Base-by-base conservation (phyloP, 345 rosid genomes). In the Syzygium jambos region DNA sequence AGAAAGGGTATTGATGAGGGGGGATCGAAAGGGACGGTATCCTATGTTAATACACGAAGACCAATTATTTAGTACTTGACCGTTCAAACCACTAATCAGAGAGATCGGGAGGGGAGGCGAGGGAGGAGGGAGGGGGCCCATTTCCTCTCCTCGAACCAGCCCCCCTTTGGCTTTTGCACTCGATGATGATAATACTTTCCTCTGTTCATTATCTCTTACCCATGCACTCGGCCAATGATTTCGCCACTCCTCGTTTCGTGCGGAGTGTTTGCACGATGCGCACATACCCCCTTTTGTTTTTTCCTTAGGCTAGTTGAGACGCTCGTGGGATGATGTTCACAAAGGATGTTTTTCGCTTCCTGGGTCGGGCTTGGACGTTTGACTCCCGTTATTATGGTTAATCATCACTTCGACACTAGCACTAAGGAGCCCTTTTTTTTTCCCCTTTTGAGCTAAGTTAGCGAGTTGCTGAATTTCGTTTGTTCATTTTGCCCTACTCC, bases 41-140 rank as follows among this genome's bases (percentile, higher is more conserved):
- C 86, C 86, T 56, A 87, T 84, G 86, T 84, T 63, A 59, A 82
- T 52, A 59, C 86, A 87, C 54, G 88, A 41, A 52, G 46, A 59
- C 83, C 88, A 84, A 87, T 87, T 82, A 87, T 87, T 87, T 61
- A 82, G 68, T 51, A 52, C 86, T 87, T 87, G 88, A 87, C 88
- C 88, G 85, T 87, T 87, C 88, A 87, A 87, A 87, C 68, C 84
- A 38, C 82, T 25, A 3, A 73, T 13, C 25, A 6, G 82, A 19
- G 34, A 73, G 80, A 34, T n/a, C 19, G n/a, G 13, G n/a, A 14
- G 73, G 65, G 5, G 23, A 7, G 9, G 57, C n/a, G 5, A 23
- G 46, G 46, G 46, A 43, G 46, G 46, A 43, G 46, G 46, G 46
- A 43, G n/a, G 14, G 65, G 29, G 53, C 53, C 30, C 65, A 14